Percentiles rank a stretch among this genome's conserved stretches.
phyloP scores from a whole-genome alignment of 106 monocot genomes.

The Dioscorea alata region DNA sequence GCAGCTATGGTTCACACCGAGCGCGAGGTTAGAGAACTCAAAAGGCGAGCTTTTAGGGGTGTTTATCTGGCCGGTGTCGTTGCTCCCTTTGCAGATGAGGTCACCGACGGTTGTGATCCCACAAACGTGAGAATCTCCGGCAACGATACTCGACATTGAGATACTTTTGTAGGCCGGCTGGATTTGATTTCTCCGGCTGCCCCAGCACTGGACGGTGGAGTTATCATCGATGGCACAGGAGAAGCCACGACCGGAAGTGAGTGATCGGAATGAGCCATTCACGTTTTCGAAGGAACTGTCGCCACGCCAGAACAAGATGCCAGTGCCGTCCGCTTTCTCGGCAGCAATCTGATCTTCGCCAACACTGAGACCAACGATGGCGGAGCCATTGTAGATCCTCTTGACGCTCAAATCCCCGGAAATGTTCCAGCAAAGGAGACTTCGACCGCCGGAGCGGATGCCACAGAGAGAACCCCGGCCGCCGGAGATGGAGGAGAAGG shows the following conservation, averaged over 20 bases:
- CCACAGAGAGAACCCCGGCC: slow-evolving; percentile 40
- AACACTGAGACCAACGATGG: slow-evolving; percentile 35
- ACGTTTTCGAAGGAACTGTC: slow-evolving; percentile 19
- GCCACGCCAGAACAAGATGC: slow-evolving; percentile 55
- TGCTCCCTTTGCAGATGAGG: slow-evolving; percentile 42
- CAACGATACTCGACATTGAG: slow-evolving; percentile 47
- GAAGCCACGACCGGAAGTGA: slow-evolving; percentile 70
- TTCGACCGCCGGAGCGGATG: slow-evolving; percentile 23
- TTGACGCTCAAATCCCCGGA: not conserved
- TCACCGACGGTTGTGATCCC: slow-evolving; percentile 32
- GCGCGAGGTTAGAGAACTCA: slow-evolving; percentile 42
- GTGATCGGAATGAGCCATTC: slow-evolving; percentile 42
- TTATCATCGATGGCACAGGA: slow-evolving; percentile 44
- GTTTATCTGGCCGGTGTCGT: slow-evolving; percentile 30
- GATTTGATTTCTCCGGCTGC: slow-evolving; percentile 14
- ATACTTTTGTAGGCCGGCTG: slow-evolving; percentile 24
- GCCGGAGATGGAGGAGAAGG: slow-evolving; percentile 44
- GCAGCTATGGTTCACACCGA: slow-evolving; percentile 64
- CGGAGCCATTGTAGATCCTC: slow-evolving; percentile 58
- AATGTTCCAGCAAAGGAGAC: slow-evolving; percentile 63
- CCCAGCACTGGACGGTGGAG: slow-evolving; percentile 60
- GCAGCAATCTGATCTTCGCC: slow-evolving; percentile 68
- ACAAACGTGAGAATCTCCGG: slow-evolving; percentile 64
- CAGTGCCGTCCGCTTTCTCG: slow-evolving; percentile 7
- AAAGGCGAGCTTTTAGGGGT: slow-evolving; percentile 11